Conservation (phyloP, 1,284 basidiomycete species). For the Trichosporon ovoides region DNA sequence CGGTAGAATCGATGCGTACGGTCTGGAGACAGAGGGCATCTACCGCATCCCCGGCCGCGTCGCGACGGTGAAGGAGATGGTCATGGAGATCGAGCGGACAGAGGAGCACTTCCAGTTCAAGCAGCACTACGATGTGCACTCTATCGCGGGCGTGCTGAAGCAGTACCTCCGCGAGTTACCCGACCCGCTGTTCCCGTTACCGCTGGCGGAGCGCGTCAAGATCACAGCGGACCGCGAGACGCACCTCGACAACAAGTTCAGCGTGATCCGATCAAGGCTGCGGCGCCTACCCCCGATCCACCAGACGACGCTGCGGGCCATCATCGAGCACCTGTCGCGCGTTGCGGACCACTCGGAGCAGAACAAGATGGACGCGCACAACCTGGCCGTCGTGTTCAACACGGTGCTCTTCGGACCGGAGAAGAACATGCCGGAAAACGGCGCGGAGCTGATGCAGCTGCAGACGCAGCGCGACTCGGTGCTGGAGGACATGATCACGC, state of each 20-base stretch:
- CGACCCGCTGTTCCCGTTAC: slow-evolving; percentile 83
- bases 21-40: slow-evolving; percentile 72
- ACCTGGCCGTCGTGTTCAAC: slow-evolving; percentile 76
- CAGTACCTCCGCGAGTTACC: slow-evolving; percentile 81
- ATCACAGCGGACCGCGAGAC: slow-evolving; percentile 70
- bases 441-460: slow-evolving; percentile 62
- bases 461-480: slow-evolving; percentile 72
- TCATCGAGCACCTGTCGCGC: slow-evolving; percentile 82
- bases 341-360: slow-evolving; percentile 64
- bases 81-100: slow-evolving; percentile 83
- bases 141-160: slow-evolving; percentile 87
- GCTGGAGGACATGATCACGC: slow-evolving; percentile 78
- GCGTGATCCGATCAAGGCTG: slow-evolving; percentile 70
- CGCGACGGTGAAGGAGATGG: slow-evolving; percentile 68
- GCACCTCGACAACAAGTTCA: slow-evolving; percentile 66
- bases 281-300: slow-evolving; percentile 78
- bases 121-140: slow-evolving; percentile 74
- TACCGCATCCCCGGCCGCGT: slow-evolving; percentile 63
- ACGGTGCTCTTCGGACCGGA: slow-evolving; percentile 85
- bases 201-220: slow-evolving; percentile 75
- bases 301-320: slow-evolving; percentile 75
- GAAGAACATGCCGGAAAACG: slow-evolving; percentile 63
- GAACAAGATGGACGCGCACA: slow-evolving; percentile 85
- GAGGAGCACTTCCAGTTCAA: slow-evolving; percentile 77
- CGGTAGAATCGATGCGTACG: slow-evolving; percentile 69